Evolutionary conservation across 352 stramenopile genomes (phyloP).

Genomic region (Phytophthora citrophthora): DNA sequence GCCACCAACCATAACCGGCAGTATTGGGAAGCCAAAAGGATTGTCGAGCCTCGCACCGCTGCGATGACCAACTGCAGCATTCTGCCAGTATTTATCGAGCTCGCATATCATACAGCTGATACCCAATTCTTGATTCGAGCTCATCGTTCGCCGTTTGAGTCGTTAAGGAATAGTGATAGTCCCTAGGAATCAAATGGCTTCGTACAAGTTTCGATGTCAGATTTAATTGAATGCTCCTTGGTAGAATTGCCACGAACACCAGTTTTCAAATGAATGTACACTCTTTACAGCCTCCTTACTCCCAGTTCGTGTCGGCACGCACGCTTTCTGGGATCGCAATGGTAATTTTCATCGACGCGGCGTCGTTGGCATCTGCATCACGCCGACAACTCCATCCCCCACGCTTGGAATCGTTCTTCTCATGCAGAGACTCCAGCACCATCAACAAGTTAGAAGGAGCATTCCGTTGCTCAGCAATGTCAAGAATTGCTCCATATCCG

Average conservation of each 20-base stretch:
- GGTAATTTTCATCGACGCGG: conserved; percentile 49
- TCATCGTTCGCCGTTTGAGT: no score
- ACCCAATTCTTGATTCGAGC: no score
- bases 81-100: no score
- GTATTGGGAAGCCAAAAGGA: conserved; percentile 26
- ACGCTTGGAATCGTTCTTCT: conserved; percentile 61
- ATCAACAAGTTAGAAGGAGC: conserved; percentile 54
- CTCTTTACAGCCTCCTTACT: conserved; percentile 25
- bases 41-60: conserved; percentile 25
- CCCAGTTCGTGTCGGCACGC: conserved; percentile 43
- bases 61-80: not conserved
- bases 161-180: no score
- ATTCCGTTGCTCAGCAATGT: conserved; percentile 56
- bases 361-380: conserved; percentile 38
- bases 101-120: no score
- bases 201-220: no score
- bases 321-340: conserved; percentile 52
- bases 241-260: no score
- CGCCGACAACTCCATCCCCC: conserved; percentile 57
- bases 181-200: no score
- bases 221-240: no score
- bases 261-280: not conserved
- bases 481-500: conserved; percentile 75
- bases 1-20: conserved; percentile 27
- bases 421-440: conserved; percentile 51